A percentile compares a stretch with the other conserved stretches of the same genome.
These are phyloP conservation scores for Rhododendron ferrugineum DNA, from an alignment of 148 eudicot species.

Conservation along the genomic window DNA sequence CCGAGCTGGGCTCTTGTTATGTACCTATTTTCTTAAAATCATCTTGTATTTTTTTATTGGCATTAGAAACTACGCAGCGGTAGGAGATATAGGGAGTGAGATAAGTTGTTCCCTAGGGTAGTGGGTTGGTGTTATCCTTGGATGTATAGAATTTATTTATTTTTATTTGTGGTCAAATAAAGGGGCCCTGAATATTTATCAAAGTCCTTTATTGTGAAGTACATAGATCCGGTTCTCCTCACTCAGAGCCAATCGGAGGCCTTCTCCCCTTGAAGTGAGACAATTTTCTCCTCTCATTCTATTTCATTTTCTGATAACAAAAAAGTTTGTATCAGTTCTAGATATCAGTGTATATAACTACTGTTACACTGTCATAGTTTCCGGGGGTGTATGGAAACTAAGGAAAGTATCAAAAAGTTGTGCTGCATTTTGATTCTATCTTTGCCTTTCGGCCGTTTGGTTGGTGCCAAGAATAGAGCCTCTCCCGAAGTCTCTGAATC, in stretches of 20 bases:
- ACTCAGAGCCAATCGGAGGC: background rate
- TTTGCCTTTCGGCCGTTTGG: background rate
- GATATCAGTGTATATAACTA: background rate
- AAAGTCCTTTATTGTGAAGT: background rate
- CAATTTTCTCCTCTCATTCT: too few species aligned
- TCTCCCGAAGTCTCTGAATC: background rate
- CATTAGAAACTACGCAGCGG: background rate
- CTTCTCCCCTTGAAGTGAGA: too few species aligned
- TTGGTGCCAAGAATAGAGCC: background rate
- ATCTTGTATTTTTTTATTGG: too few species aligned
- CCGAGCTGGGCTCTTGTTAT: background rate
- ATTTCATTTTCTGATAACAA: background rate
- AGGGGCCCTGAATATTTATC: background rate
- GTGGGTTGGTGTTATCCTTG: background rate
- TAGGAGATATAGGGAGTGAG: background rate
- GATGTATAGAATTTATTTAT: too few species aligned
- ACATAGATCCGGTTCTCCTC: too few species aligned
- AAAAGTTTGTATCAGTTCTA: background rate
- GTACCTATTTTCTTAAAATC: background rate
- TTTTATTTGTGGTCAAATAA: too few species aligned
- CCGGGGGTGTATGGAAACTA: too few species aligned
- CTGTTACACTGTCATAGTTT: background rate
- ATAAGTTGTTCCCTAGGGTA: background rate
- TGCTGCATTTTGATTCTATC: background rate
- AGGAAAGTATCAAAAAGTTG: background rate